These are phyloP conservation scores for Monilinia fructicola DNA, from an alignment of 2,329 filamentous ascomycete genomes.

Conservation along the genomic window DNA sequence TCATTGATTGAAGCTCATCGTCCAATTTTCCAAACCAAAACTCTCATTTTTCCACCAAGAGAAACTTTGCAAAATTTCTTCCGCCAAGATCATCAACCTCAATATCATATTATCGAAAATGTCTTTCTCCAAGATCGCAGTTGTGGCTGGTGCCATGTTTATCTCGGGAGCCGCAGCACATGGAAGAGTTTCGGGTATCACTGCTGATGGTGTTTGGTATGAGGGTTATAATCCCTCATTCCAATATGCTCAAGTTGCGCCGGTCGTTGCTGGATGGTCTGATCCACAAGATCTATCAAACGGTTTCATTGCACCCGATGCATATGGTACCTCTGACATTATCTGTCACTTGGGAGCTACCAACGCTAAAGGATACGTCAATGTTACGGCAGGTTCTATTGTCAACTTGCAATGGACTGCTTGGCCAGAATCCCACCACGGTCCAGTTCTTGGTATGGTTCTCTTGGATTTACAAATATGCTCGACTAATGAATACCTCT, in stretches of 20 bases:
- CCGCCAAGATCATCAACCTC: background rate
- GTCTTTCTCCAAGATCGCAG: constrained; percentile 21
- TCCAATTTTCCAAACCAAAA: background rate
- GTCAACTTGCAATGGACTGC: constrained; percentile 51
- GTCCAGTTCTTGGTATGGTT: constrained; percentile 34
- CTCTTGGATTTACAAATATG: too few relatives aligned
- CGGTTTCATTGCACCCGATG: constrained; percentile 51
- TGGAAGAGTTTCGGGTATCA: constrained; percentile 12
- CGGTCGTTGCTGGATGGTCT: constrained; percentile 55
- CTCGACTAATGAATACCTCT: constrained; percentile 23
- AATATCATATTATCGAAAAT: constrained; percentile 15
- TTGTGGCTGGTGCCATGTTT: constrained; percentile 22
- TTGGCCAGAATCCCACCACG: constrained; percentile 51
- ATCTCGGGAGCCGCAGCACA: constrained; percentile 19
- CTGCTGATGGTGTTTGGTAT: constrained; percentile 22
- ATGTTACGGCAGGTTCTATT: constrained; percentile 48
- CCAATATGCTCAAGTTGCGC: constrained; percentile 32
- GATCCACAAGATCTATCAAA: constrained; percentile 49
- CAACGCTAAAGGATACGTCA: constrained; percentile 45
- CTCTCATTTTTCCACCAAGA: constrained; percentile 6
- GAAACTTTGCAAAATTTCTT: background rate
- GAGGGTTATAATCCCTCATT: constrained; percentile 20
- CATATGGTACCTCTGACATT: constrained; percentile 47
- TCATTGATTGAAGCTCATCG: constrained; percentile 23
- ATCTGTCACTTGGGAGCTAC: constrained; percentile 50